Evolutionary conservation across 768 basidiomycete genomes (phyloP).

Genomic region (Tricholoma sp.): DNA sequence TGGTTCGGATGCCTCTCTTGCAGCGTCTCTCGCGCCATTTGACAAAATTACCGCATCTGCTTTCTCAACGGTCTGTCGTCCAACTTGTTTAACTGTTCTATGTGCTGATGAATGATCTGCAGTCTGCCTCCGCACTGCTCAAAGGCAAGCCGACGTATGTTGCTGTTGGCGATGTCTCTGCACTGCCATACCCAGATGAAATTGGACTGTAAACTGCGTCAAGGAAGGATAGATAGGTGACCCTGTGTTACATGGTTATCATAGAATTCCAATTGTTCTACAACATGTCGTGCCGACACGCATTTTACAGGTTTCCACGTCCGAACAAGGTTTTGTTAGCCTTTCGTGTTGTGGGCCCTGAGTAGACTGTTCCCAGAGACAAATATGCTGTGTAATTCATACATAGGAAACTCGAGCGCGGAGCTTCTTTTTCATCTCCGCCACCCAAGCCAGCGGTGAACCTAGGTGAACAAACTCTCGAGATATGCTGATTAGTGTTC

Average conservation of each 20-base stretch:
- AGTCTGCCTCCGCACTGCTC: constrained; percentile 66
- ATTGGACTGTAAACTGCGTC: constrained; percentile 57
- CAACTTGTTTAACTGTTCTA: background rate
- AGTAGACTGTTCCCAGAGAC: no score
- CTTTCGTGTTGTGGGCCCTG: no score
- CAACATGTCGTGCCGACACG: background rate
- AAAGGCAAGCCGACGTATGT: constrained; percentile 83
- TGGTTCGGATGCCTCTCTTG: constrained; percentile 47
- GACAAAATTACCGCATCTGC: constrained; percentile 63
- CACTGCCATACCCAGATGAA: constrained; percentile 82
- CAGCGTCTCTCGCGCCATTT: constrained; percentile 58
- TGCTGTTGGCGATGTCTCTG: constrained; percentile 71
- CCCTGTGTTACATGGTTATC: background rate
- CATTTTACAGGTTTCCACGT: background rate
- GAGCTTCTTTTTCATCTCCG: no score
- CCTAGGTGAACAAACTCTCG: no score
- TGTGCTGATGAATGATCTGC: background rate
- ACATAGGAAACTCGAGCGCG: no score
- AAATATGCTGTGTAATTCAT: no score
- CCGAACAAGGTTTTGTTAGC: no score
- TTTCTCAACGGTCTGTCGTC: constrained; percentile 60
- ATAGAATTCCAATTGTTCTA: background rate
- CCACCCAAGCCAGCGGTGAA: no score
- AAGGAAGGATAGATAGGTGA: background rate
- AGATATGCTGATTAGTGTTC: no score